phyloP scores from a whole-genome alignment of 2,329 filamentous ascomycete species.

The Apiospora aurea region DNA sequence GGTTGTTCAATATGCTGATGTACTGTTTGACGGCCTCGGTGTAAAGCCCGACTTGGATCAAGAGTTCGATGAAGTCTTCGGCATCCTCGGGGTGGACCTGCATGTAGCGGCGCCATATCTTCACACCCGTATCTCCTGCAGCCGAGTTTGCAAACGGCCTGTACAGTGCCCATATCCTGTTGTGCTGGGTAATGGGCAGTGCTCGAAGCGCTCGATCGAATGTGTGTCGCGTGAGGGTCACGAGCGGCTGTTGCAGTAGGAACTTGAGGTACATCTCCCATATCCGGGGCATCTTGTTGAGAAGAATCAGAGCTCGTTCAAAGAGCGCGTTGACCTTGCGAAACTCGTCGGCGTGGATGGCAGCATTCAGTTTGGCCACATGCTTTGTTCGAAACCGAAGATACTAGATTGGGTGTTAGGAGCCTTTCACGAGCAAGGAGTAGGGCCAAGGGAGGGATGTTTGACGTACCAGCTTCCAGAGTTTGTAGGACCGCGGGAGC shows the following conservation, averaged over 20 bases:
- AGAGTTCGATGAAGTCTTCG: slow-evolving; percentile 92
- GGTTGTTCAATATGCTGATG: slow-evolving; percentile 90
- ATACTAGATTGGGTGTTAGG: slow-evolving; percentile 62
- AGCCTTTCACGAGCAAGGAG: neutral
- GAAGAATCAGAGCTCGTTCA: slow-evolving; percentile 86
- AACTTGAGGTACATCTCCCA: slow-evolving; percentile 98
- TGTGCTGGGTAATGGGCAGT: slow-evolving; percentile 92
- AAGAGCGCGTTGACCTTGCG: slow-evolving; percentile 95
- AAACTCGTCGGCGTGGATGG: slow-evolving; percentile 80
- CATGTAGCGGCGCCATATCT: slow-evolving; percentile 95
- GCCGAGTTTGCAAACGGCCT: slow-evolving; percentile 90
- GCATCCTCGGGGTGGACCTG: slow-evolving; percentile 95
- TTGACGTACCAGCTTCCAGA: slow-evolving; percentile 85
- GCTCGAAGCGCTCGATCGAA: slow-evolving; percentile 94
- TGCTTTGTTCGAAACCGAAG: slow-evolving; percentile 84
- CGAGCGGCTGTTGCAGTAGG: slow-evolving; percentile 86
- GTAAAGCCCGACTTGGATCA: slow-evolving; percentile 82
- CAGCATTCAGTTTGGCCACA: slow-evolving; percentile 82
- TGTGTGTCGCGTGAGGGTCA: slow-evolving; percentile 83
- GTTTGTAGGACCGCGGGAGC: slow-evolving; percentile 93
- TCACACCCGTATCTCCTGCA: slow-evolving; percentile 87
- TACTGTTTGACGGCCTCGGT: slow-evolving; percentile 92
- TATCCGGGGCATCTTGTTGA: slow-evolving; percentile 98
- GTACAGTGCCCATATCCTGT: slow-evolving; percentile 93
- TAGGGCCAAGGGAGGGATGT: slow-evolving; percentile 11